Base-by-base conservation (phyloP, 2,329 filamentous ascomycete genomes). In the Colletotrichum sp. region DNA sequence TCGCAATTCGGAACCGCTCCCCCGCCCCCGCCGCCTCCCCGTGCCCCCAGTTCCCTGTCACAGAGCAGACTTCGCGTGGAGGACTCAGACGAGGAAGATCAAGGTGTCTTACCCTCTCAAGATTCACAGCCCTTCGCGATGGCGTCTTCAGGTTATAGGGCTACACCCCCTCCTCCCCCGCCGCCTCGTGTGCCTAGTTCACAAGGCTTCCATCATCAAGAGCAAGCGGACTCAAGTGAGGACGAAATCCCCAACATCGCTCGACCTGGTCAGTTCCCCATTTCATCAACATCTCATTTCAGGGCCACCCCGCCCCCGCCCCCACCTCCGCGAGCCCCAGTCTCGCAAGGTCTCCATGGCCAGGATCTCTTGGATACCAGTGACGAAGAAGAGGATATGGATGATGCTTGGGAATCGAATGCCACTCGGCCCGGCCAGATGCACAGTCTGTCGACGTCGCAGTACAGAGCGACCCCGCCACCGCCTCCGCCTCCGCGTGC, bases 201-300 rank as follows among this genome's bases (percentile, higher is more conserved):
- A 39, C 73, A 75, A 44, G 73, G 63, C 21, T 21, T 72, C n/a
- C 7, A 76, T 76, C 64, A 68, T 73, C 70, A 73, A 76, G 73
- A 73, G 70, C 73, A 68, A 57, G 30, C 49, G 57, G 69, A 64
- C 73, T 76, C 73, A 73, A 73, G 73, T 76, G 70, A 76, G 70
- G 73, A 76, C 63, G 63, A 76, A 68, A 34, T 39, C 69, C 69
- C 62, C 32, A 34, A 68, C 30, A 24, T 64, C 44, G 63, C 73
- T 73, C 73, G 70, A 73, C 64, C 73, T 73, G 73, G 70, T 76
- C 73, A 76, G 70, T 76, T 73, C 64, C 73, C 73, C 73, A 68
- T 76, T 76, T 76, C 73, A 76, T 76, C 73, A 65, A 63, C 70
- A 76, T 76, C 73, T 68, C 73, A 73, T 44, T 73, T 44, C 10